Conservation (phyloP, 495 filamentous ascomycete genomes). For the Penicillium cataractarum region DNA sequence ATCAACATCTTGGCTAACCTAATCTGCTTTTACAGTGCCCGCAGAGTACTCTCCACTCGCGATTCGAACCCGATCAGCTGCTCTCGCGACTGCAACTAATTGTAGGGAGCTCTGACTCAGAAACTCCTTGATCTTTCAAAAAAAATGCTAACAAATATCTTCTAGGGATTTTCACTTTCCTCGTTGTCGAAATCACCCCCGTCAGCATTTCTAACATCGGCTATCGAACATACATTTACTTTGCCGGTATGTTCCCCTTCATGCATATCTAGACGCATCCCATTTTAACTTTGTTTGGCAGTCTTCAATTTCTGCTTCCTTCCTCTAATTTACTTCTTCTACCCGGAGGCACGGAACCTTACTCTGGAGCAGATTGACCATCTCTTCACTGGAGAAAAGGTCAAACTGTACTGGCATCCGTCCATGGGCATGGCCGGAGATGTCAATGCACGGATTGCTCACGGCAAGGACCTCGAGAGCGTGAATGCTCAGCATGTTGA, state of each 20-base stretch:
- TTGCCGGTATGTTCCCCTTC: constrained; percentile 34
- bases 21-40: constrained; percentile 24
- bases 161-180: constrained; percentile 42
- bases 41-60: constrained; percentile 41
- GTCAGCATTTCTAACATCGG: constrained; percentile 42
- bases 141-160: background rate
- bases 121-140: background rate
- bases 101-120: constrained; percentile 21
- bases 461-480: constrained; percentile 26
- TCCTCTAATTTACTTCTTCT: constrained; percentile 74
- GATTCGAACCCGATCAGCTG: constrained; percentile 39
- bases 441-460: constrained; percentile 25
- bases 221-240: constrained; percentile 51
- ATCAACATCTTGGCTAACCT: background rate
- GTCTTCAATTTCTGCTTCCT: constrained; percentile 70
- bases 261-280: background rate
- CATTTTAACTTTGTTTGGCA: constrained; percentile 41
- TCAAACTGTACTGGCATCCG: constrained; percentile 47
- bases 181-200: constrained; percentile 48
- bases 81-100: constrained; percentile 40
- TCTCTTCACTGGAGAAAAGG: constrained; percentile 45
- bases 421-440: constrained; percentile 39
- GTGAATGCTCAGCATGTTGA: constrained; percentile 33
- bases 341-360: constrained; percentile 66
- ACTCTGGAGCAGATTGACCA: constrained; percentile 76